phyloP scores from a whole-genome alignment of 1,284 basidiomycete species.

The Paramarasmius palmivorus region DNA sequence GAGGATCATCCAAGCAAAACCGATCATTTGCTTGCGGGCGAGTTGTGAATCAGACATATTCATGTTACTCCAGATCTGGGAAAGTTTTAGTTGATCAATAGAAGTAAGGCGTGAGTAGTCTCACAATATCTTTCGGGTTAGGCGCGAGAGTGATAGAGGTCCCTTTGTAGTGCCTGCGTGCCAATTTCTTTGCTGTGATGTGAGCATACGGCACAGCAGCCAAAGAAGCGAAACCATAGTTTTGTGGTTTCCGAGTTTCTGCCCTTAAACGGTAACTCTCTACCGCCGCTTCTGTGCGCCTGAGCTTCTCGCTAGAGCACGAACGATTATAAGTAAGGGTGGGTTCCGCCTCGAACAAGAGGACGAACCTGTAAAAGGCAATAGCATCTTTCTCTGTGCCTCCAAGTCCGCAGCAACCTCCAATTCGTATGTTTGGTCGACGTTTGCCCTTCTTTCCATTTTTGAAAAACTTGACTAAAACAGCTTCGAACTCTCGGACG shows the following conservation, averaged over 20 bases:
- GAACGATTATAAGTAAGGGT: background rate
- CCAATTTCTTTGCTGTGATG: slow-evolving; percentile 73
- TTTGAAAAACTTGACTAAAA: slow-evolving; percentile 85
- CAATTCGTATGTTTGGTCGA: slow-evolving; percentile 73
- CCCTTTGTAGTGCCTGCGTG: slow-evolving; percentile 70
- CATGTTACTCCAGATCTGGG: slow-evolving; percentile 86
- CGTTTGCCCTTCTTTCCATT: slow-evolving; percentile 71
- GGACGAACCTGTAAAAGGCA: slow-evolving; percentile 77
- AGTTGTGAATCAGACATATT: slow-evolving; percentile 69
- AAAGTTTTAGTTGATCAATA: slow-evolving; percentile 1
- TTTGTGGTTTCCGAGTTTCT: slow-evolving; percentile 78
- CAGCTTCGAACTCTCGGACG: slow-evolving; percentile 80
- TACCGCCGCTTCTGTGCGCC: slow-evolving; percentile 77
- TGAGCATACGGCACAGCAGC: slow-evolving; percentile 91
- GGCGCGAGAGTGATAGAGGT: slow-evolving; percentile 74
- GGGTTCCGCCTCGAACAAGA: slow-evolving; percentile 5
- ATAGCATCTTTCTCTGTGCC: slow-evolving; percentile 81
- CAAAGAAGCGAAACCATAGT: slow-evolving; percentile 93
- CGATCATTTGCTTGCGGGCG: slow-evolving; percentile 64
- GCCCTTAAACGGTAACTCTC: slow-evolving; percentile 77
- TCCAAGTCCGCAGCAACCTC: slow-evolving; percentile 76
- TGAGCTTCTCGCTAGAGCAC: slow-evolving; percentile 63
- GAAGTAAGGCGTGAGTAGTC: slow-evolving; percentile 25
- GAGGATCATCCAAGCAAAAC: too few species aligned
- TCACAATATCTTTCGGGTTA: slow-evolving; percentile 83